phyloP scores from a whole-genome alignment of 148 eudicot species.

The Limonium bicolor region DNA sequence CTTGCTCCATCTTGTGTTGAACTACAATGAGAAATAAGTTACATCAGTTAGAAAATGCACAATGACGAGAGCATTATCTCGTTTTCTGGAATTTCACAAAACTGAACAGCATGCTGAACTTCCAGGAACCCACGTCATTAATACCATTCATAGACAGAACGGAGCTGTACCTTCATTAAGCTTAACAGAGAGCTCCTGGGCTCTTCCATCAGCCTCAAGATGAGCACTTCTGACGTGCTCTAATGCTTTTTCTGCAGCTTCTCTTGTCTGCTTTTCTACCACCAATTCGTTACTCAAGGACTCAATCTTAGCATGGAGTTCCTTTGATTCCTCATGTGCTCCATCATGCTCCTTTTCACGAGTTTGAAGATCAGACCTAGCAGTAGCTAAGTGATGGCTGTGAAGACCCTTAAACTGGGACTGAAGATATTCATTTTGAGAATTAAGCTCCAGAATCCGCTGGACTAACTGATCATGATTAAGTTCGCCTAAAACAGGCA shows the following conservation, averaged over 20 bases:
- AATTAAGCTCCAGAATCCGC: slow-evolving; percentile 55
- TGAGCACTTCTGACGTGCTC: slow-evolving; percentile 56
- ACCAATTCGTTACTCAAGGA: slow-evolving; percentile 45
- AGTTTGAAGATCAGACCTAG: slow-evolving; percentile 12
- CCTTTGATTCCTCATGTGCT: slow-evolving; percentile 10
- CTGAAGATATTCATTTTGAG: slow-evolving; percentile 75
- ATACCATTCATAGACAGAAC: not conserved
- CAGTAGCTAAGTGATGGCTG: slow-evolving; percentile 7
- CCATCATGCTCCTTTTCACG: slow-evolving; percentile 17
- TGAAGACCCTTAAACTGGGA: slow-evolving; percentile 52
- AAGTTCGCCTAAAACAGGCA: slow-evolving; percentile 8
- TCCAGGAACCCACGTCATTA: not conserved
- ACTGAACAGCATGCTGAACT: not conserved
- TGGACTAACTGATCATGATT: slow-evolving; percentile 44
- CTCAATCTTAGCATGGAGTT: slow-evolving; percentile 42
- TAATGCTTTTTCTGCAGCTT: slow-evolving; percentile 86
- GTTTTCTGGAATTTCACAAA: not conserved
- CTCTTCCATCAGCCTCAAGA: slow-evolving; percentile 74
- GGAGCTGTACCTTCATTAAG: slow-evolving; percentile 41
- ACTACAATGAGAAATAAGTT: too few species aligned
- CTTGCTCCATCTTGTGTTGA: slow-evolving; percentile 78
- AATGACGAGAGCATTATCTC: not conserved
- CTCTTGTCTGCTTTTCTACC: slow-evolving; percentile 71
- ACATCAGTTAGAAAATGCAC: not conserved
- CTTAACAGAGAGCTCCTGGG: slow-evolving; percentile 60